Percentiles rank a stretch among this genome's conserved stretches.
Conservation (phyloP, 257 asterid genomes). For the Gentiana macrophylla region DNA sequence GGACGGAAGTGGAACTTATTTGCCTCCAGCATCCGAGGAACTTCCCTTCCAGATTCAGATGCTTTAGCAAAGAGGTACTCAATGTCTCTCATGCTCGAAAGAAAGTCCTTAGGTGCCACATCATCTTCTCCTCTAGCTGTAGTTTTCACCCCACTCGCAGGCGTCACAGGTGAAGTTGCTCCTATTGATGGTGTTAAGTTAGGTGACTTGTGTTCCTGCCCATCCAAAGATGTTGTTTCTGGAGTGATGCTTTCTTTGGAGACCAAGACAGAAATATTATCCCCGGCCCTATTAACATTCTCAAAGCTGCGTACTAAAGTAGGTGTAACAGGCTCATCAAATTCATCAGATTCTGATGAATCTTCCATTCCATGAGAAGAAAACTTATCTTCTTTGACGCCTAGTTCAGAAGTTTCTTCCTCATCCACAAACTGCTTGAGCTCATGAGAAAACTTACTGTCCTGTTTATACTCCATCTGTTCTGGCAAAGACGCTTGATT, state of each 20-base stretch:
- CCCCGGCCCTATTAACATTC: slow-evolving; percentile 48
- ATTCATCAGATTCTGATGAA: slow-evolving; percentile 72
- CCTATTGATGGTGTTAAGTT: slow-evolving; percentile 59
- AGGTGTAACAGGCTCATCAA: slow-evolving; percentile 71
- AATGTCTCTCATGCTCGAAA: slow-evolving; percentile 71
- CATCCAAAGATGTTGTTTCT: slow-evolving; percentile 40
- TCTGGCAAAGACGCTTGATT: slow-evolving; percentile 47
- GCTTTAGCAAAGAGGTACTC: slow-evolving; percentile 73
- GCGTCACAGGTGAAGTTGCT: slow-evolving; percentile 40
- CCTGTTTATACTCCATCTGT: slow-evolving; percentile 20
- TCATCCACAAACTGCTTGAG: slow-evolving; percentile 24
- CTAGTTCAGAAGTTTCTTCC: slow-evolving; percentile 33
- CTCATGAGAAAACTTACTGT: slow-evolving; percentile 23
- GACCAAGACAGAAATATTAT: slow-evolving; percentile 16
- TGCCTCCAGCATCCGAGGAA: slow-evolving; percentile 97
- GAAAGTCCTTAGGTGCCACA: slow-evolving; percentile 64
- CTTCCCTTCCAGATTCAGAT: slow-evolving; percentile 94
- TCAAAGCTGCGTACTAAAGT: slow-evolving; percentile 77
- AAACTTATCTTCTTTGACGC: slow-evolving; percentile 35
- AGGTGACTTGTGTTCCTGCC: slow-evolving; percentile 47
- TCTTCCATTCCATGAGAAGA: slow-evolving; percentile 43
- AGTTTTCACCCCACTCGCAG: slow-evolving; percentile 37
- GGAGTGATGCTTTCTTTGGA: slow-evolving; percentile 16
- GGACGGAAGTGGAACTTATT: slow-evolving; percentile 91
- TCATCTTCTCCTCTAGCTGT: slow-evolving; percentile 46